phyloP scores from a whole-genome alignment of 2,329 filamentous ascomycete species.

The Zasmidium citrigriseum region DNA sequence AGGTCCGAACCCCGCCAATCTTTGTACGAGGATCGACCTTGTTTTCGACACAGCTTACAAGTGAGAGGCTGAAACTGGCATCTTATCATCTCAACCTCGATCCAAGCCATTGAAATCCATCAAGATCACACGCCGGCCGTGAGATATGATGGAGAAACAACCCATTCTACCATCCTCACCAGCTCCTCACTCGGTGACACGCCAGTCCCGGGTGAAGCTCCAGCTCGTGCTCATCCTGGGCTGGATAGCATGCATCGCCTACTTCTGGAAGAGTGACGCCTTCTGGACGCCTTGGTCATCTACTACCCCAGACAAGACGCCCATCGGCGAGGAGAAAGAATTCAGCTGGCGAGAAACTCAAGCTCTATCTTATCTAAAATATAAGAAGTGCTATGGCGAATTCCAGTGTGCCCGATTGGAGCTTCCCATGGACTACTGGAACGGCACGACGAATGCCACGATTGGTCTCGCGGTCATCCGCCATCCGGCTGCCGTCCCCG shows the following conservation, averaged over 20 bases:
- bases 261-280: background rate
- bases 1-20: background rate
- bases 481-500: slow-evolving; percentile 44
- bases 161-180: background rate
- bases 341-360: background rate
- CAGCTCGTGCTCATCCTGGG: background rate
- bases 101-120: background rate
- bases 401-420: slow-evolving; percentile 53
- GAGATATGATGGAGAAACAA: background rate
- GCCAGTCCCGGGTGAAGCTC: background rate
- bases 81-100: too few relatives aligned
- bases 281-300: background rate
- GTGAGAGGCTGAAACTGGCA: too few relatives aligned
- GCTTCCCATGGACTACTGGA: slow-evolving; percentile 50
- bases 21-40: background rate
- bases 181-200: background rate
- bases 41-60: background rate
- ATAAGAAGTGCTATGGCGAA: slow-evolving; percentile 42
- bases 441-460: slow-evolving; percentile 35
- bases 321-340: background rate
- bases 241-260: background rate
- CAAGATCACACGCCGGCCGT: background rate
- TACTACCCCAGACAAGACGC: background rate
- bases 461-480: slow-evolving; percentile 50
- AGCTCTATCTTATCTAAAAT: slow-evolving; percentile 10